A percentile compares a stretch with the other conserved stretches of the same genome.
Conservation (phyloP, 441 rosid genomes). For the Kokia cookei region DNA sequence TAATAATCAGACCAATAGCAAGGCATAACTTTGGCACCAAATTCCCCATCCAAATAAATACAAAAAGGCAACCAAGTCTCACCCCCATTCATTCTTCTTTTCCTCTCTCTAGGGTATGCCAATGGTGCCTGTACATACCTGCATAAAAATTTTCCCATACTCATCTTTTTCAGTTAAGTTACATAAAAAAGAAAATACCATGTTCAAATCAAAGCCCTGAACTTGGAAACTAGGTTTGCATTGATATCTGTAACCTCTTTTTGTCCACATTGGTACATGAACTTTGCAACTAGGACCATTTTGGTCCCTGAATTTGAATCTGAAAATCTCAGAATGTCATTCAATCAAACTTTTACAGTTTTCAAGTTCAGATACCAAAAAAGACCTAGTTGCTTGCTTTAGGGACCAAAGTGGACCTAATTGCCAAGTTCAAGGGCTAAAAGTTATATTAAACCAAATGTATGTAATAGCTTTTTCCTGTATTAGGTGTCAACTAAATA, state of each 20-base stretch:
- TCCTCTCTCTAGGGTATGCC: constrained; percentile 64
- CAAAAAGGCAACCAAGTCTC: constrained; percentile 55
- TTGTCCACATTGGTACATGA: too few relatives aligned
- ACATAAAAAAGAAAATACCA: not conserved
- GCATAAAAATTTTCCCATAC: constrained; percentile 3
- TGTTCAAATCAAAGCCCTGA: not conserved
- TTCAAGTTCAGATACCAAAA: too few relatives aligned
- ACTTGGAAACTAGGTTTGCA: not conserved
- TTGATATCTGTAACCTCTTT: too few relatives aligned
- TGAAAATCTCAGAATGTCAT: too few relatives aligned
- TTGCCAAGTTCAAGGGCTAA: not conserved
- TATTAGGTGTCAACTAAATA: not conserved
- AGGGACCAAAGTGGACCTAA: too few relatives aligned
- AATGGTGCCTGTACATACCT: constrained; percentile 63
- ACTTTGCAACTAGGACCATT: too few relatives aligned
- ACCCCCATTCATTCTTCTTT: constrained; percentile 61
- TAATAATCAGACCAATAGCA: constrained; percentile 66
- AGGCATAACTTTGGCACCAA: constrained; percentile 33
- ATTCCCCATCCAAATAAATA: constrained; percentile 33
- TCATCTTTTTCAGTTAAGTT: not conserved
- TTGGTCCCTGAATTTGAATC: too few relatives aligned
- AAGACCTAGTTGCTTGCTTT: too few relatives aligned
- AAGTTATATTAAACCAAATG: not conserved
- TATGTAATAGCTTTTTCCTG: not conserved
- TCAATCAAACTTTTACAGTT: too few relatives aligned